Conservation (phyloP, 768 basidiomycete species). For the Tulasnella sp. region DNA sequence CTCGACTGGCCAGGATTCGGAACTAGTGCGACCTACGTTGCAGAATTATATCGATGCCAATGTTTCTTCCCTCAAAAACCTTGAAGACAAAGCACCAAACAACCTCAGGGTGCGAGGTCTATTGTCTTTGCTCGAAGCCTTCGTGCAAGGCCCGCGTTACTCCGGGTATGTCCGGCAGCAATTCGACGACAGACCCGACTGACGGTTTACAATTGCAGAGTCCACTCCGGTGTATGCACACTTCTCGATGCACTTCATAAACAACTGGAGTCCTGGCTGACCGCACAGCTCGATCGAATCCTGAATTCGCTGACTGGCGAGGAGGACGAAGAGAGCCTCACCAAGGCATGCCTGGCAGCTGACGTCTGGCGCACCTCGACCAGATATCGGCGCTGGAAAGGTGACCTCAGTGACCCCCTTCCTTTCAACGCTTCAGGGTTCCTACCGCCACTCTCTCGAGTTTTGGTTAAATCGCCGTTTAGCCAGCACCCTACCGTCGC, state of each 20-base stretch:
- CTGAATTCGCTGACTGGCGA: neutral
- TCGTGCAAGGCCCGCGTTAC: neutral
- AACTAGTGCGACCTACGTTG: neutral
- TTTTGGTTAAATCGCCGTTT: neutral
- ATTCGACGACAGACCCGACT: neutral
- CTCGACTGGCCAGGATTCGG: neutral
- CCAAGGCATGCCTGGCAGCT: neutral
- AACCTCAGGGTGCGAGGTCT: neutral
- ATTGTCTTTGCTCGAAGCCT: neutral
- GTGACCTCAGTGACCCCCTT: neutral
- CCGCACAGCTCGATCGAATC: neutral
- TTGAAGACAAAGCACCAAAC: neutral
- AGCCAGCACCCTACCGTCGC: neutral
- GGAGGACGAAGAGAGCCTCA: neutral
- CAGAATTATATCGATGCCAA: neutral
- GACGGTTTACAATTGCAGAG: neutral
- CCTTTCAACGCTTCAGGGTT: neutral
- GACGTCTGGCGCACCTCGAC: neutral
- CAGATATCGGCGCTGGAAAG: neutral
- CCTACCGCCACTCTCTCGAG: neutral
- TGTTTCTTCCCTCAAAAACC: neutral
- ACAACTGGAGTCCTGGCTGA: neutral
- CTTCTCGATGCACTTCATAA: neutral
- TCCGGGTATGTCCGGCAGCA: neutral
- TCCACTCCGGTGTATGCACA: neutral